Evolutionary conservation across 2,329 filamentous ascomycete genomes (phyloP), one percentile per base, ranked within the genome.

Genomic region (Huntiella omanensis): DNA sequence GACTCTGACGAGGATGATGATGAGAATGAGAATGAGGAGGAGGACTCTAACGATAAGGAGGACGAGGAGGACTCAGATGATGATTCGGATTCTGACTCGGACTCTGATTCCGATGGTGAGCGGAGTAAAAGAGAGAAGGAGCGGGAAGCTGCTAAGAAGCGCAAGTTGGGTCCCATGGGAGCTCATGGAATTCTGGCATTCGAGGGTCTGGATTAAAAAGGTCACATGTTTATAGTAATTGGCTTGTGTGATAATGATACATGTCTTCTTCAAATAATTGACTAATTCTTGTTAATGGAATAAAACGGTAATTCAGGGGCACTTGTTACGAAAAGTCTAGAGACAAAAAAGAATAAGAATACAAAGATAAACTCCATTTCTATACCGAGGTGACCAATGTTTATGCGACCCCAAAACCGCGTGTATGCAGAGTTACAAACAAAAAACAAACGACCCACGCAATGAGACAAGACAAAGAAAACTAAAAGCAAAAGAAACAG

Each of bases 131-230:
- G 37, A 34, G 32, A 45, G 16, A 39, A 70, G 55, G 45, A 47
- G 28, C 43, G 35, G 12, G 45, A 50, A 13, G 49, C 49, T 55
- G 56, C 57, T 3, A 63, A 65, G 50, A 60, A 53, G 39, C 60
- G 51, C 45, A 66, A 66, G 43, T 57, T 71, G 4, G 68, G 68
- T 3, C 65, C 66, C 10, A 66, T 64, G 59, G 68, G 68, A 15
- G 66, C 67, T 3, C 68, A 71, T 39, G 68, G 68, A 42, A 61
- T 71, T n/a, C 54, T 70, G 52, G 64, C 63, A 4, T 70, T 71
- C 49, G 63, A 66, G 10, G 67, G 63, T 5, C 49, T 71, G 52
- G 67, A 69, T 48, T 69, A 50, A 34, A 42, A 16, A 33, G 6
- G 43, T 28, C 17, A 12, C 15, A 19, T 19, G 43, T 13, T 16